Evolutionary conservation across 495 filamentous ascomycete species (phyloP).

Genomic region (Hypomontagnella monticulosa): DNA sequence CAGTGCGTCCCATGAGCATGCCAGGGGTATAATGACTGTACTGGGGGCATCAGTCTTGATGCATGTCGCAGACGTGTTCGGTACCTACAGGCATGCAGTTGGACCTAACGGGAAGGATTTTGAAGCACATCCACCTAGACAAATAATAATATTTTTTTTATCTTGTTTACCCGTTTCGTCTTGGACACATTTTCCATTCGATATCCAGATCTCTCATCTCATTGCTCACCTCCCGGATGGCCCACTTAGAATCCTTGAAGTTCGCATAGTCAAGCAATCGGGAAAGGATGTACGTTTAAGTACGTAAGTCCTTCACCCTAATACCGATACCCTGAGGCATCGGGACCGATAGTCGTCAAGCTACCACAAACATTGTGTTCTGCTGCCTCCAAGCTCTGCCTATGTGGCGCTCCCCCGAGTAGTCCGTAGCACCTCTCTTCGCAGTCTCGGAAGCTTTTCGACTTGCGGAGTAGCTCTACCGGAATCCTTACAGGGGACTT

Average conservation of each 20-base stretch:
- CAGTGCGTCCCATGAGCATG: conserved; percentile 1
- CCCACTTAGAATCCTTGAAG: conserved; percentile 32
- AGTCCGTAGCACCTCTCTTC: conserved; percentile 20
- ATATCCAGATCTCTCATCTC: conserved; percentile 20
- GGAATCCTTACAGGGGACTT: conserved; percentile 13
- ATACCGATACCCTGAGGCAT: conserved; percentile 7
- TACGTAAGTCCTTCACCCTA: conserved; percentile 30
- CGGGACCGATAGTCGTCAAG: conserved; percentile 18
- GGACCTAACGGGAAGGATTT: conserved; percentile 36
- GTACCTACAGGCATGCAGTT: conserved; percentile 38
- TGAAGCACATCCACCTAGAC: conserved; percentile 6
- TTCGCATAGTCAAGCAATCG: conserved; percentile 29
- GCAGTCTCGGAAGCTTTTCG: conserved; percentile 22
- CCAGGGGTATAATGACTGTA: conserved; percentile 17
- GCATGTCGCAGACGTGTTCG: conserved; percentile 24
- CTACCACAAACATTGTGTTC: conserved; percentile 19
- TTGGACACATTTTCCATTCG: not conserved
- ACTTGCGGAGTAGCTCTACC: conserved; percentile 9
- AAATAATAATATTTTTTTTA: conserved; percentile 11
- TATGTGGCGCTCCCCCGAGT: conserved; percentile 19
- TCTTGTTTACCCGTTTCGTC: conserved; percentile 21
- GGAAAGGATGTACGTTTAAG: conserved; percentile 36
- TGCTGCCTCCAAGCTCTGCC: conserved; percentile 1
- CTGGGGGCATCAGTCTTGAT: conserved; percentile 23
- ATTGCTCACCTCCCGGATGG: conserved; percentile 9